Percentiles rank a stretch among this genome's conserved stretches.
Evolutionary conservation across 2,329 filamentous ascomycete species (phyloP).

Genomic region (Fusarium piperis): DNA sequence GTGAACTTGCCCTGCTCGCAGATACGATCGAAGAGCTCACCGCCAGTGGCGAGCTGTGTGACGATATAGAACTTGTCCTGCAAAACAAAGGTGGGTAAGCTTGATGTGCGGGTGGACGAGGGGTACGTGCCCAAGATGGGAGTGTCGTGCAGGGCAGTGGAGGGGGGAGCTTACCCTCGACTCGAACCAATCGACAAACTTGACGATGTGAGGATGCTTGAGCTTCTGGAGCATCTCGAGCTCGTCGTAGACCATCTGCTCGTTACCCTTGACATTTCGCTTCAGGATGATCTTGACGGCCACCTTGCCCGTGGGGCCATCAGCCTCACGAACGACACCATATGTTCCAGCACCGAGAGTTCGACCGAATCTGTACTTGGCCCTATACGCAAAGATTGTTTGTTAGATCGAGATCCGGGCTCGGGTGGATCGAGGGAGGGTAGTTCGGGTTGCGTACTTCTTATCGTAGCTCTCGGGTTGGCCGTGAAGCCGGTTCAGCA

Average conservation of each 20-base stretch:
- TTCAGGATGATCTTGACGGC: constrained; percentile 99
- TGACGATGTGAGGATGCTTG: constrained; percentile 94
- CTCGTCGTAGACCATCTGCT: constrained; percentile 99
- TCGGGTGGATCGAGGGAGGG: constrained; percentile 8
- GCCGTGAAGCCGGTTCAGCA: constrained; percentile 95
- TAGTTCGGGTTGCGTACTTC: constrained; percentile 70
- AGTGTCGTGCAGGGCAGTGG: background rate
- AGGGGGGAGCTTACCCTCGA: constrained; percentile 74
- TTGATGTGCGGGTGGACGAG: background rate
- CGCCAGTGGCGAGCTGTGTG: constrained; percentile 93
- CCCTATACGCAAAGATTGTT: constrained; percentile 56
- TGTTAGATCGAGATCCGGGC: constrained; percentile 37
- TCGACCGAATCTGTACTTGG: constrained; percentile 90
- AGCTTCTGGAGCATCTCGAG: constrained; percentile 91
- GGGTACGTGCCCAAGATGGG: background rate
- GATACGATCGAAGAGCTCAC: constrained; percentile 97
- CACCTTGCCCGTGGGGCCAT: constrained; percentile 83
- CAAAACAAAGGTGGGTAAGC: constrained; percentile 18
- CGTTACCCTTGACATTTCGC: constrained; percentile 98
- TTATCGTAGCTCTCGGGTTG: constrained; percentile 99
- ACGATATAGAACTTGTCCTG: constrained; percentile 99
- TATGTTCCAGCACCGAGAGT: constrained; percentile 97
- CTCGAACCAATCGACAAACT: constrained; percentile 99
- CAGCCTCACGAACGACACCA: constrained; percentile 96
- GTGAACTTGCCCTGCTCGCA: constrained; percentile 98